Conservation (phyloP, 148 eudicot genomes). For the Amaranthus palmeri region DNA sequence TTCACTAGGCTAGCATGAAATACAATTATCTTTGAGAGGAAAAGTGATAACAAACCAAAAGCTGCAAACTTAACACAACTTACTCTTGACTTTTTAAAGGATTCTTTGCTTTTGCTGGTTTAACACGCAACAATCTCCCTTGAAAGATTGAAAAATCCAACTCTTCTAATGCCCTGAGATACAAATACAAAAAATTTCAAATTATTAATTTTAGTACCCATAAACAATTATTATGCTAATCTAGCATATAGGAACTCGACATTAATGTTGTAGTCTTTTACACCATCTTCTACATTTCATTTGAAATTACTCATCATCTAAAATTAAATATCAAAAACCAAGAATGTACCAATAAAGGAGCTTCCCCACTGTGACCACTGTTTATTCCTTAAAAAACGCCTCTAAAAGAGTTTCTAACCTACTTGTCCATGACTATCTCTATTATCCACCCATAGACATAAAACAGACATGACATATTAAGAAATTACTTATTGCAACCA, state of each 20-base stretch:
- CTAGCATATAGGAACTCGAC: neutral
- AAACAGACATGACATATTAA: neutral
- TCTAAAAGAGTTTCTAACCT: neutral
- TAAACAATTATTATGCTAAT: neutral
- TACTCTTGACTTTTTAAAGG: constrained; percentile 54
- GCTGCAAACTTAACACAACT: constrained; percentile 28
- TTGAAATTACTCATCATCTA: too few relatives aligned
- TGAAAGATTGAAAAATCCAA: constrained; percentile 66
- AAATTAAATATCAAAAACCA: too few relatives aligned
- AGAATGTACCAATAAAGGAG: neutral
- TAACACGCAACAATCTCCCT: constrained; percentile 74
- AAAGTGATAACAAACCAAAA: neutral
- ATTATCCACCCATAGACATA: too few relatives aligned
- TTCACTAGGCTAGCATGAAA: neutral
- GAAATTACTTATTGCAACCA: neutral
- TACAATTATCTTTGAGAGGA: neutral
- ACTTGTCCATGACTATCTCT: too few relatives aligned
- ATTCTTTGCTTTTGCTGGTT: constrained; percentile 62
- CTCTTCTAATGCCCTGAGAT: constrained; percentile 69
- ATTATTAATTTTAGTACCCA: neutral
- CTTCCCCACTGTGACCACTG: neutral
- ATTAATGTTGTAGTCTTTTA: neutral
- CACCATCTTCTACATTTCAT: neutral
- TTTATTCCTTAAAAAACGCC: neutral
- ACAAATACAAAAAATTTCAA: neutral